Conservation (phyloP, 2,329 filamentous ascomycete species). For the Beauveria sp. region DNA sequence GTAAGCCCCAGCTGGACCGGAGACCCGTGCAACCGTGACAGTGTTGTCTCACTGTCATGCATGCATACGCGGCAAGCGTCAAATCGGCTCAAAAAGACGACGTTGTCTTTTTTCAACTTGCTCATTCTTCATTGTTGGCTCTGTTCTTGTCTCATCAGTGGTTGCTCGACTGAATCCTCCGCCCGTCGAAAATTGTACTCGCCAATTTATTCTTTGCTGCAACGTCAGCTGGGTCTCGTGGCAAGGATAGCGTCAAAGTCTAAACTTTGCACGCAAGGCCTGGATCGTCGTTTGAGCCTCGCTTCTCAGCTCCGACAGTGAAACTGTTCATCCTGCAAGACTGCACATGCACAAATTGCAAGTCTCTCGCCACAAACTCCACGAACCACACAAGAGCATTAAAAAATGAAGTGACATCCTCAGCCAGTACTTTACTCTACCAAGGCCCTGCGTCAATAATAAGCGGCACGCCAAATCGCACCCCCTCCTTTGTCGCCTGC, state of each 20-base stretch:
- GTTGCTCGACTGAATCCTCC: not conserved
- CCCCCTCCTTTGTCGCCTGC: not conserved
- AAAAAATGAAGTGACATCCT: too few species aligned
- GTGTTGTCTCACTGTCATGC: not conserved
- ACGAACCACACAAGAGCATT: too few species aligned
- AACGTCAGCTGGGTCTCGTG: constrained; percentile 1
- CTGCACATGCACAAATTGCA: too few species aligned
- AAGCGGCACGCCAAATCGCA: not conserved
- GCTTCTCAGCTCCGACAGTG: too few species aligned
- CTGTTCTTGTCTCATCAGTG: too few species aligned
- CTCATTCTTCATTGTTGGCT: not conserved
- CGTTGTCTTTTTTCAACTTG: not conserved
- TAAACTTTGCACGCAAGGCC: not conserved
- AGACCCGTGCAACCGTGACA: not conserved
- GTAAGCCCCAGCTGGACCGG: constrained; percentile 1
- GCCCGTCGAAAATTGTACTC: not conserved
- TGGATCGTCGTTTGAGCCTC: too few species aligned
- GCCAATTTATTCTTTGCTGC: not conserved
- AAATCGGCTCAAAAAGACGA: not conserved
- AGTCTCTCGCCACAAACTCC: too few species aligned
- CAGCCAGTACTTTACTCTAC: too few species aligned
- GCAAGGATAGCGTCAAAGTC: not conserved
- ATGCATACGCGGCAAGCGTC: constrained; percentile 1
- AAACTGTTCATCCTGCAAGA: too few species aligned
- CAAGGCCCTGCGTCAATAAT: not conserved